A percentile compares a stretch with the other conserved stretches of the same genome.
Evolutionary conservation across 805 yeast genomes (phyloP).

Genomic region (Teunomyces lycoperdinae): DNA sequence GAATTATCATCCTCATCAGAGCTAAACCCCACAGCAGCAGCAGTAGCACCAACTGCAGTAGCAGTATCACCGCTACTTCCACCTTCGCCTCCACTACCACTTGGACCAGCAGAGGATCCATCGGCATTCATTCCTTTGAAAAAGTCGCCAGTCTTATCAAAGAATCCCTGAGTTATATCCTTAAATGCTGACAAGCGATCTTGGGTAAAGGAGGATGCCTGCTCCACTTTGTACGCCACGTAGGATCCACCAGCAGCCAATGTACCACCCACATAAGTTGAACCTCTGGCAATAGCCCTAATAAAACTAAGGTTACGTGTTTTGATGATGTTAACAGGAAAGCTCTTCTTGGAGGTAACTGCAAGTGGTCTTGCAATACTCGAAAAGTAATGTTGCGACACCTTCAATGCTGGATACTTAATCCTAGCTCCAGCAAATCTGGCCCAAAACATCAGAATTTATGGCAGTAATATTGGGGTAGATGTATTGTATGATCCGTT

Average conservation of each 20-base stretch:
- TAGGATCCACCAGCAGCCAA: constrained; percentile 94
- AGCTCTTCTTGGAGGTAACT: not conserved
- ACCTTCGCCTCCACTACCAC: constrained; percentile 25
- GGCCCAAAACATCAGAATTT: not conserved
- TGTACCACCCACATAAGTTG: constrained; percentile 83
- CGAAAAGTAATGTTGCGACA: not conserved
- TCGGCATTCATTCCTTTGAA: constrained; percentile 29
- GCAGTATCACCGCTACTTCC: constrained; percentile 31
- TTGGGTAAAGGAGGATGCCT: constrained; percentile 68
- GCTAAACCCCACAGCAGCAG: constrained; percentile 50
- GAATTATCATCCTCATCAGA: constrained; percentile 25
- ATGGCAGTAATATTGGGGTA: not conserved
- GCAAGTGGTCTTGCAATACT: not conserved
- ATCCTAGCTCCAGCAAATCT: not conserved
- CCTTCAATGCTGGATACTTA: constrained; percentile 1
- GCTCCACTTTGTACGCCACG: constrained; percentile 87
- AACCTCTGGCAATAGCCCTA: constrained; percentile 51
- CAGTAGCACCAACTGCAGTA: constrained; percentile 48
- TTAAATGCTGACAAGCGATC: constrained; percentile 62
- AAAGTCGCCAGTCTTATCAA: constrained; percentile 48
- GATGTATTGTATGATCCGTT: constrained; percentile 1
- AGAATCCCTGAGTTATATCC: constrained; percentile 57
- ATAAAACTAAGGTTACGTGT: constrained; percentile 34
- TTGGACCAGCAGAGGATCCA: constrained; percentile 12
- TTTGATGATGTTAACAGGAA: not conserved